Evolutionary conservation across 164 flowering plant genomes (phyloP), one percentile per base, ranked within the genome.

Genomic region (Magnolia kwangsiensis): DNA sequence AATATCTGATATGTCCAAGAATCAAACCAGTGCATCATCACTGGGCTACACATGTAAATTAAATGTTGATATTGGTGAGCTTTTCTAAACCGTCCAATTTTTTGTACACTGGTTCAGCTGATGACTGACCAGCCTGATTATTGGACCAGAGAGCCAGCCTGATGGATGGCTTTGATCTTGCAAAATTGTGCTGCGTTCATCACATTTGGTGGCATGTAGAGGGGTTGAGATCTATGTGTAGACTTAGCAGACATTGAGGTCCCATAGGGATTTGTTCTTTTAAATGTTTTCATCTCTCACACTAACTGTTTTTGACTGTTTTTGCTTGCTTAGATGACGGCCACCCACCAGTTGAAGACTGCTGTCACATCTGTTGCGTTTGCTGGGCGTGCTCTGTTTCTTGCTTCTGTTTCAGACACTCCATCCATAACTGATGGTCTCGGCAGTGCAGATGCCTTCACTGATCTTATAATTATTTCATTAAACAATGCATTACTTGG

Each of bases 401-500:
- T 90, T 50, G 81, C 94, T 65, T 82, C 94, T 49, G 80, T 89
- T 70, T 85, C 91, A 75, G 73, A 75, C 77, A 75, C 87, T 76
- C 71, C 90, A 71, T 78, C 74, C 45, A 79, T 83, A 75, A 29
- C 83, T 37, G 86, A 81, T 72, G 87, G 80, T 78, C 76, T 64
- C 76, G 86, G 59, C 58, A 78, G 70, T 76, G 76, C 81, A 74
- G 87, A 84, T 78, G 82, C 77, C 24, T 89, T 73, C 70, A 69
- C 73, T 77, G 87, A 90, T 84, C 92, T 94, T 75, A 73, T 94
- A 78, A 82, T 84, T 87, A 82, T 86, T 76, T 90, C 98, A 21
- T 85, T 94, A 67, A 91, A 97, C 51, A 96, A 90, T 88, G 91
- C 98, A 69, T 83, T 96, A 78, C 96, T 94, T 88, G 99, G 99